phyloP scores from a whole-genome alignment of 306 rosid genomes.

The Castanea mollissima region DNA sequence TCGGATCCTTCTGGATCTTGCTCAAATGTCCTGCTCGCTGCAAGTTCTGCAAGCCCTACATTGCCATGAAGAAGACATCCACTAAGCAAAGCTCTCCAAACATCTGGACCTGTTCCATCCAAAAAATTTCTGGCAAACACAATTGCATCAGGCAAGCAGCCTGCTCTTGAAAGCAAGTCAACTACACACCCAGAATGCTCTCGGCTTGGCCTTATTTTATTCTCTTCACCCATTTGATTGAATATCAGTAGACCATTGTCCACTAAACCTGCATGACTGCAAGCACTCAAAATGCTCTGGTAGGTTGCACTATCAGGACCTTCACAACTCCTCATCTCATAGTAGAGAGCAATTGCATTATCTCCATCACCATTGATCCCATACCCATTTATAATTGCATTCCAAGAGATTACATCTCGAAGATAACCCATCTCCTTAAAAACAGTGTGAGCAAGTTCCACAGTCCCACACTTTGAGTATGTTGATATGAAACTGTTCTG shows the following conservation, averaged over 20 bases:
- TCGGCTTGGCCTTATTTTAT: not conserved
- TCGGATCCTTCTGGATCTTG: not conserved
- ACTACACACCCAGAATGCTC: constrained; percentile 18
- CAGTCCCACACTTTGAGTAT: constrained; percentile 16
- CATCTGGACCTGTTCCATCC: constrained; percentile 2
- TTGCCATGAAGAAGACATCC: constrained; percentile 15
- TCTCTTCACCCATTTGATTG: constrained; percentile 2
- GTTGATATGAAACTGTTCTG: constrained; percentile 15
- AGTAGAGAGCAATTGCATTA: constrained; percentile 5
- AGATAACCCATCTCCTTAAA: constrained; percentile 12
- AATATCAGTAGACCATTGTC: constrained; percentile 16
- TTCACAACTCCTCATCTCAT: constrained; percentile 1
- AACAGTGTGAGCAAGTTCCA: constrained; percentile 7
- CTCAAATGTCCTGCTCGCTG: not conserved
- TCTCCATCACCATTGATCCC: constrained; percentile 12
- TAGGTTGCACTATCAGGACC: constrained; percentile 14
- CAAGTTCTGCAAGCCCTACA: constrained; percentile 13
- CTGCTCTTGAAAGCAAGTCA: constrained; percentile 17
- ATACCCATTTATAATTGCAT: constrained; percentile 1
- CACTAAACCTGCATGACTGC: constrained; percentile 13
- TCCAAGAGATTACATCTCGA: constrained; percentile 15
- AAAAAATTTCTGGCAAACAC: constrained; percentile 7
- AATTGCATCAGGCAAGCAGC: constrained; percentile 7
- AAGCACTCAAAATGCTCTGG: constrained; percentile 15
- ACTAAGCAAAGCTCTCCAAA: constrained; percentile 19